A percentile compares a stretch with the other conserved stretches of the same genome.
These are phyloP conservation scores for Wallacemonas sp. DNA, from an alignment of 208 protist species.

Conservation along the genomic window DNA sequence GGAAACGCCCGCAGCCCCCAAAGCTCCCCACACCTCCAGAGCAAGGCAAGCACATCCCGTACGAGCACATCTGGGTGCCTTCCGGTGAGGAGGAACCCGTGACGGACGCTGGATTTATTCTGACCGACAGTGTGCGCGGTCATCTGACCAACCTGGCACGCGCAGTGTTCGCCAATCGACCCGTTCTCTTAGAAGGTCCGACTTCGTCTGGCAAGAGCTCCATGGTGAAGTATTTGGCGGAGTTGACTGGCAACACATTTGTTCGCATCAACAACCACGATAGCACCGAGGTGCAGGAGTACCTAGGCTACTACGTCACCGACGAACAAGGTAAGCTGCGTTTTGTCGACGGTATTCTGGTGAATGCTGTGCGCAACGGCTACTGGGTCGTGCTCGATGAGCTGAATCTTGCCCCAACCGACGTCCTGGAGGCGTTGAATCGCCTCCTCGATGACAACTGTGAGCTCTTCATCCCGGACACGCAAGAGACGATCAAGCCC, in stretches of 20 bases:
- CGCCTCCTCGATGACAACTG: constrained; percentile 99
- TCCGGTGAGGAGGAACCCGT: constrained; percentile 51
- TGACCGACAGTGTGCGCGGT: constrained; percentile 93
- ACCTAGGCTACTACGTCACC: constrained; percentile 98
- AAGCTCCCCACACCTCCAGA: constrained; percentile 38
- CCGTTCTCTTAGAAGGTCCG: constrained; percentile 98
- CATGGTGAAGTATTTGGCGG: constrained; percentile 99
- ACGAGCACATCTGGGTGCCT: constrained; percentile 96
- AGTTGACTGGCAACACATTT: constrained; percentile 97
- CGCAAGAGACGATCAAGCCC: constrained; percentile 97
- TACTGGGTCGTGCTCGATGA: constrained; percentile 99
- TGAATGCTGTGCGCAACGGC: constrained; percentile 96
- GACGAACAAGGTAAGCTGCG: constrained; percentile 95
- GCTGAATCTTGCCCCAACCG: constrained; percentile 99
- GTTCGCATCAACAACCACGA: constrained; percentile 99
- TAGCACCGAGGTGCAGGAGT: constrained; percentile 99
- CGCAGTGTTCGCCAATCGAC: constrained; percentile 94
- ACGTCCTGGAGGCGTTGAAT: constrained; percentile 99
- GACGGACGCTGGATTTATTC: constrained; percentile 93
- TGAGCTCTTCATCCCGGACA: constrained; percentile 99
- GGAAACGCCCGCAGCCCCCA: constrained; percentile 66
- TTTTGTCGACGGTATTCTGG: constrained; percentile 97
- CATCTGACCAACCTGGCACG: constrained; percentile 96
- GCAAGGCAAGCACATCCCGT: constrained; percentile 69
- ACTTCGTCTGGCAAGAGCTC: constrained; percentile 99